Evolutionary conservation across 2,329 filamentous ascomycete genomes (phyloP).

Genomic region (Ilyonectria robusta): DNA sequence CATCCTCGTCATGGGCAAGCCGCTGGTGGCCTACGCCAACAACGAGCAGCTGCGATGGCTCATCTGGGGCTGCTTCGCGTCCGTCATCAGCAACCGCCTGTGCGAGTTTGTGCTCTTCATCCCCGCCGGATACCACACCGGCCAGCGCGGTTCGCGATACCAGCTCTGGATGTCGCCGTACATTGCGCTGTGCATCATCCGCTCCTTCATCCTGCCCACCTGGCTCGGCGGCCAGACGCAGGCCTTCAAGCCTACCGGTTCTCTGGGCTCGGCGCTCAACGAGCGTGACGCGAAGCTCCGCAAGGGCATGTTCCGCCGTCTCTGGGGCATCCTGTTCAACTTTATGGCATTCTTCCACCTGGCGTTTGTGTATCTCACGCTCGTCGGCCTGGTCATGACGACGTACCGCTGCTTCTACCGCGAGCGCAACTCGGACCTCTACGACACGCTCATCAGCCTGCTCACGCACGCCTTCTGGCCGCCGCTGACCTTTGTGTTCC

Average conservation of each 20-base stretch:
- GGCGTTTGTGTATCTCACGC: slow-evolving; percentile 66
- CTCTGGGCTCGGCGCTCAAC: slow-evolving; percentile 67
- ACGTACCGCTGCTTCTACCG: slow-evolving; percentile 65
- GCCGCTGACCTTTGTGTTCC: slow-evolving; percentile 70
- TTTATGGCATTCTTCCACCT: slow-evolving; percentile 71
- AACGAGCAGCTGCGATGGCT: slow-evolving; percentile 70
- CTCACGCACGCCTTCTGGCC: slow-evolving; percentile 75
- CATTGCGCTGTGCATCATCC: slow-evolving; percentile 70
- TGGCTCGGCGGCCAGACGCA: slow-evolving; percentile 73
- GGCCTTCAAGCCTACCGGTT: slow-evolving; percentile 74
- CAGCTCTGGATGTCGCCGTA: slow-evolving; percentile 76
- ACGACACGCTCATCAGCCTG: slow-evolving; percentile 64
- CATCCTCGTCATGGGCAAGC: slow-evolving; percentile 69
- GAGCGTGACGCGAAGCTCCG: slow-evolving; percentile 68
- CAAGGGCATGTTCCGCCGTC: slow-evolving; percentile 66
- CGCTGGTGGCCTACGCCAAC: slow-evolving; percentile 69
- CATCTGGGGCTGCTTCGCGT: slow-evolving; percentile 68
- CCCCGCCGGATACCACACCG: slow-evolving; percentile 71
- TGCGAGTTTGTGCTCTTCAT: slow-evolving; percentile 72
- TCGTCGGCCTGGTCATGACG: slow-evolving; percentile 64
- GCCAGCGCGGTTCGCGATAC: slow-evolving; percentile 68
- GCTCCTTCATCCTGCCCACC: slow-evolving; percentile 69
- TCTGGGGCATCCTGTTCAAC: slow-evolving; percentile 69
- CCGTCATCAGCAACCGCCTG: slow-evolving; percentile 65
- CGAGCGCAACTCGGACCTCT: slow-evolving; percentile 52